phyloP scores from a whole-genome alignment of 257 asterid genomes.

The Euphrasia confusa region DNA sequence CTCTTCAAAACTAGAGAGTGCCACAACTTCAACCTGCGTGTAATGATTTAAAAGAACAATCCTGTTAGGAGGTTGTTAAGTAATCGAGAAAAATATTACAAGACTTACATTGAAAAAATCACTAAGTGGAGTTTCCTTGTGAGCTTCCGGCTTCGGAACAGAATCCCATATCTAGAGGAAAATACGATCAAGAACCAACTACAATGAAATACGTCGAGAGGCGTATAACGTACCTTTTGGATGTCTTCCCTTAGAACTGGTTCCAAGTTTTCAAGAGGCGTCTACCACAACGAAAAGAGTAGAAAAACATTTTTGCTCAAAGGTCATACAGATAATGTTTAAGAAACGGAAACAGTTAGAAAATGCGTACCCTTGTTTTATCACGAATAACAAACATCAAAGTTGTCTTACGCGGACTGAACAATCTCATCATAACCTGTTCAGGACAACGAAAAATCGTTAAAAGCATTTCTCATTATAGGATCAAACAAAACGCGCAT shows the following conservation, averaged over 20 bases:
- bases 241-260: slow-evolving; percentile 90
- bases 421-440: slow-evolving; percentile 96
- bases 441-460: slow-evolving; percentile 26
- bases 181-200: slow-evolving; percentile 16
- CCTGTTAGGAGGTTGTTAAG: slow-evolving; percentile 7
- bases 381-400: slow-evolving; percentile 96
- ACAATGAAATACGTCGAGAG: slow-evolving; percentile 7
- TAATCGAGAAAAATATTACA: slow-evolving; percentile 4
- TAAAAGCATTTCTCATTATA: slow-evolving; percentile 14
- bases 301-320: slow-evolving; percentile 13
- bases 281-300: slow-evolving; percentile 41
- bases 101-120: slow-evolving; percentile 92
- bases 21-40: slow-evolving; percentile 75
- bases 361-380: slow-evolving; percentile 69
- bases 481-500: not conserved
- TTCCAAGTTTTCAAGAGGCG: slow-evolving; percentile 93
- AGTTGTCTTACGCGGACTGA: slow-evolving; percentile 94
- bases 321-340: not conserved
- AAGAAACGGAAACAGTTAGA: slow-evolving; percentile 18
- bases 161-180: slow-evolving; percentile 77
- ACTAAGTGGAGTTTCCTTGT: slow-evolving; percentile 81
- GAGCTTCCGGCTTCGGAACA: slow-evolving; percentile 94
- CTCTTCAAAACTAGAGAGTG: slow-evolving; percentile 82
- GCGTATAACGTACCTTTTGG: slow-evolving; percentile 61
- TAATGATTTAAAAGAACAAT: slow-evolving; percentile 21